Evolutionary conservation across 495 filamentous ascomycete genomes (phyloP).

Genomic region (Trichocladium uniseriatum): DNA sequence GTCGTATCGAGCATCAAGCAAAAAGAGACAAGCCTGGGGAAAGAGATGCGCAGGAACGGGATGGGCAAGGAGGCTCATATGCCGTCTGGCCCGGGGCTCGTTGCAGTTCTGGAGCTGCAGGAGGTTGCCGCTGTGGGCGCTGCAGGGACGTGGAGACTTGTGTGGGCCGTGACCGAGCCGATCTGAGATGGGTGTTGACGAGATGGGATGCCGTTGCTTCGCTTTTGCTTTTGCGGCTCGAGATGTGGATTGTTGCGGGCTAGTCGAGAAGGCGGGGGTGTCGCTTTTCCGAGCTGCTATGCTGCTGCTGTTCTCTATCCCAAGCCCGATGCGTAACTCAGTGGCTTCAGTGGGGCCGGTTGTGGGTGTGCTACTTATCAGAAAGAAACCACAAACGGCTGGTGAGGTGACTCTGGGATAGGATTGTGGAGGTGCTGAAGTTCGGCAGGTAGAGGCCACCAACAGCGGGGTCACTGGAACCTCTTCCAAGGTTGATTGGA

Average conservation of each 20-base stretch:
- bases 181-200: constrained; percentile 7
- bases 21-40: neutral
- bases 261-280: neutral
- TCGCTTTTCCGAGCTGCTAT: neutral
- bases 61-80: neutral
- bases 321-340: neutral
- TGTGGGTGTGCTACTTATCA: constrained; percentile 14
- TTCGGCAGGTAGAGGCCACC: constrained; percentile 17
- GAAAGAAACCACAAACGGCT: constrained; percentile 6
- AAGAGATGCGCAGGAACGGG: neutral
- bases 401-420: neutral
- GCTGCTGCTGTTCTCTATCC: neutral
- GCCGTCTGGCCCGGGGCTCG: no score
- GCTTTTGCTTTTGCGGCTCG: neutral
- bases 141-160: constrained; percentile 5
- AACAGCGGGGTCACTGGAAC: constrained; percentile 23
- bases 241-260: neutral
- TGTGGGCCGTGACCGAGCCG: constrained; percentile 2
- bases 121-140: constrained; percentile 10
- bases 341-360: neutral
- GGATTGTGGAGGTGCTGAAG: constrained; percentile 5
- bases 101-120: no score
- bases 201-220: constrained; percentile 1
- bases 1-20: constrained; percentile 7
- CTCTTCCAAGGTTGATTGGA: constrained; percentile 20